Evolutionary conservation across 2,329 filamentous ascomycete genomes (phyloP).

Genomic region (Curvularia sp.): DNA sequence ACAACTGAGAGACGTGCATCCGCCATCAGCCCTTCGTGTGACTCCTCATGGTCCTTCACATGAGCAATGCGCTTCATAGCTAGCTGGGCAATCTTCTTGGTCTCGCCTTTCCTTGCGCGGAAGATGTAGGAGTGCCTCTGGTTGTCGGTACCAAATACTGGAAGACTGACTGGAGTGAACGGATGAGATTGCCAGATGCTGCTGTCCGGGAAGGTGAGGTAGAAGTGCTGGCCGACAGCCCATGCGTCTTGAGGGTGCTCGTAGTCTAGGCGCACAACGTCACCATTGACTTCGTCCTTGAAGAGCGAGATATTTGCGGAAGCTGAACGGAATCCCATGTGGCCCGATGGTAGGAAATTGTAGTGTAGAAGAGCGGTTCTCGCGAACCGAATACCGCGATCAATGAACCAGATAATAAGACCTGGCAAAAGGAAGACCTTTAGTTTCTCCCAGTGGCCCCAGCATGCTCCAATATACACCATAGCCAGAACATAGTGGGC

Average conservation of each 20-base stretch:
- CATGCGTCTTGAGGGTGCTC: conserved; percentile 67
- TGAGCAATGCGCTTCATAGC: conserved; percentile 37
- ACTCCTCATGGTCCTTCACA: conserved; percentile 29
- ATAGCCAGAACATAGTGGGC: conserved; percentile 75
- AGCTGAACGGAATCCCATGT: conserved; percentile 42
- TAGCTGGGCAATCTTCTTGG: conserved; percentile 43
- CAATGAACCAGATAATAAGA: conserved; percentile 69
- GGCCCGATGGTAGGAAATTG: conserved; percentile 41
- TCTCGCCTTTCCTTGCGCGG: conserved; percentile 47
- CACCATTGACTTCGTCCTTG: conserved; percentile 54
- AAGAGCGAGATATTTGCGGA: conserved; percentile 40
- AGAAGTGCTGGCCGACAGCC: conserved; percentile 75
- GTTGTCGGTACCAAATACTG: conserved; percentile 32
- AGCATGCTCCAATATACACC: conserved; percentile 77
- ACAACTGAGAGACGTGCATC: conserved; percentile 43
- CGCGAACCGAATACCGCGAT: conserved; percentile 66
- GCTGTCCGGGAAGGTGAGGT: conserved; percentile 70
- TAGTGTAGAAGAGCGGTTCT: conserved; percentile 68
- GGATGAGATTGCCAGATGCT: conserved; percentile 77
- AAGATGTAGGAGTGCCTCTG: conserved; percentile 48
- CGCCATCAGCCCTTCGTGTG: conserved; percentile 31
- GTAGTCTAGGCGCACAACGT: conserved; percentile 70
- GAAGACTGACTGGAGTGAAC: conserved; percentile 57
- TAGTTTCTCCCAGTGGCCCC: conserved; percentile 75
- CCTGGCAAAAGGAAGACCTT: conserved; percentile 54